Conservation (phyloP, 2,329 filamentous ascomycete genomes). For the Fusarium chaquense region DNA sequence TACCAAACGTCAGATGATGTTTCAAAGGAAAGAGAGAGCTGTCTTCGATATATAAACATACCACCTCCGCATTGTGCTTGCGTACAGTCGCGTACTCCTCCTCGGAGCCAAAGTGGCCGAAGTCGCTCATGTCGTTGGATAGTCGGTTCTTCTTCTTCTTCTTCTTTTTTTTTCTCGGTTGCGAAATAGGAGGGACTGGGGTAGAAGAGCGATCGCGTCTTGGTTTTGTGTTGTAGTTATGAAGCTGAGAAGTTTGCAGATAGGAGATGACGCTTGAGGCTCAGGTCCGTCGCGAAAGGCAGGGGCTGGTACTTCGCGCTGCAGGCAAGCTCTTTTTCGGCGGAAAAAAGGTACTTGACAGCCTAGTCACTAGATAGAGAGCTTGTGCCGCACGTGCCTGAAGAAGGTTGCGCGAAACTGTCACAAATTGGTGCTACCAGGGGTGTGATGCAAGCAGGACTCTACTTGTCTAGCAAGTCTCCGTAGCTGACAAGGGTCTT, state of each 20-base stretch:
- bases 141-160: background rate
- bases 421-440: constrained; percentile 23
- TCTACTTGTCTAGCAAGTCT: constrained; percentile 27
- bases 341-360: constrained; percentile 30
- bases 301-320: constrained; percentile 46
- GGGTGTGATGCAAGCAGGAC: constrained; percentile 31
- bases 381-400: constrained; percentile 28
- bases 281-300: constrained; percentile 46
- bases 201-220: background rate
- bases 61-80: constrained; percentile 81
- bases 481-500: constrained; percentile 17
- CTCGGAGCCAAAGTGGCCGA: constrained; percentile 76
- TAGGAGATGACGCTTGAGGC: constrained; percentile 42
- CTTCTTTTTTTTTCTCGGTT: constrained; percentile 9
- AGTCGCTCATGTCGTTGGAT: constrained; percentile 72
- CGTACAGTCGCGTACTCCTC: constrained; percentile 86
- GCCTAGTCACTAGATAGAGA: constrained; percentile 28
- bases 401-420: constrained; percentile 4
- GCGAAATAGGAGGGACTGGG: constrained; percentile 29
- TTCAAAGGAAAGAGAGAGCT: background rate
- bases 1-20: constrained; percentile 41
- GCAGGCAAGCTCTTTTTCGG: constrained; percentile 27
- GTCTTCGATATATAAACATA: constrained; percentile 55
- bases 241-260: constrained; percentile 39
- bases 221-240: constrained; percentile 14